Percentiles rank a stretch among this genome's conserved stretches.
Evolutionary conservation across 371 early-diverging fungal genomes (phyloP).

Genomic region (Dinochytrium kinnereticum): DNA sequence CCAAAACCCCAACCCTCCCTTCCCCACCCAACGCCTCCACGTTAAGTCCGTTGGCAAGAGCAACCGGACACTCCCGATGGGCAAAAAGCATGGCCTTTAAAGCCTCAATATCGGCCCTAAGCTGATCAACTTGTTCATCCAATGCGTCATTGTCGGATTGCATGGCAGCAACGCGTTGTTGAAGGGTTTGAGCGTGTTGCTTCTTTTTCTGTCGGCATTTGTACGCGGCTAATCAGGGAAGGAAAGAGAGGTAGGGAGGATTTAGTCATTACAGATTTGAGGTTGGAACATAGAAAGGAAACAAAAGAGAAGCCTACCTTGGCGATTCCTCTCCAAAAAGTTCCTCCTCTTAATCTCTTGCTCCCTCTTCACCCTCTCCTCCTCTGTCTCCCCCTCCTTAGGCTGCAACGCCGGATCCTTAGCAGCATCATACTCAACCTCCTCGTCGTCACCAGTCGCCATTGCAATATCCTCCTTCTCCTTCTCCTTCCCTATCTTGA

Average conservation of each 20-base stretch:
- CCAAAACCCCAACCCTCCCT: background rate
- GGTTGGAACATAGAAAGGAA: too few relatives aligned
- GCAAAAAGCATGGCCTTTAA: conserved; percentile 75
- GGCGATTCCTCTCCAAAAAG: conserved; percentile 85
- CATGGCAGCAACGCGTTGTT: conserved; percentile 76
- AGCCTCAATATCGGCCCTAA: conserved; percentile 76
- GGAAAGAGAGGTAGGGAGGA: background rate
- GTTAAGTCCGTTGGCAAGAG: conserved; percentile 33
- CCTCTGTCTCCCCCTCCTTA: conserved; percentile 21
- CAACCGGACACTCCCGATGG: conserved; percentile 71
- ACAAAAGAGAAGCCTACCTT: conserved; percentile 55
- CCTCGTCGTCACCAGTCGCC: conserved; percentile 5
- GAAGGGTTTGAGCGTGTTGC: conserved; percentile 79
- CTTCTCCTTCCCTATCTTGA: too few relatives aligned
- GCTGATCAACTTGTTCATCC: conserved; percentile 64
- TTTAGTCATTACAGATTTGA: too few relatives aligned
- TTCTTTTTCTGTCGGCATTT: conserved; percentile 92
- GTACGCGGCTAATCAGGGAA: conserved; percentile 68
- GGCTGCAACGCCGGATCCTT: background rate
- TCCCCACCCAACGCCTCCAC: conserved; percentile 15
- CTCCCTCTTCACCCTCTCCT: conserved; percentile 12
- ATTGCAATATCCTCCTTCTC: background rate
- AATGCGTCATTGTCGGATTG: conserved; percentile 74
- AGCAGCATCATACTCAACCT: background rate
- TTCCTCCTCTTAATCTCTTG: conserved; percentile 52